Evolutionary conservation across 1,284 basidiomycete genomes (phyloP).

Genomic region (Schizopora paradoxa): DNA sequence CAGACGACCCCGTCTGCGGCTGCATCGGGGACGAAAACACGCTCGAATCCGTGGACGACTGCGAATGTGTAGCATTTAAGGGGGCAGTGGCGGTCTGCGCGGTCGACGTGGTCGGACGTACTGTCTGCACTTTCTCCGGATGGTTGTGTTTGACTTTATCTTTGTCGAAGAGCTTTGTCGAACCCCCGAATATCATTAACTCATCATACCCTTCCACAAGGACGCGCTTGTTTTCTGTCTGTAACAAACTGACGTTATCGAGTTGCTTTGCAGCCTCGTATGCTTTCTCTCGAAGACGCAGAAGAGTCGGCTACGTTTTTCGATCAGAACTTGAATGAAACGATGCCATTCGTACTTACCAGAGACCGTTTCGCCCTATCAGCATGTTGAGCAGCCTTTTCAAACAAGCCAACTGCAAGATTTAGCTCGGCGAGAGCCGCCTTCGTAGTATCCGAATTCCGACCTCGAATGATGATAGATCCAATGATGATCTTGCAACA

Average conservation of each 20-base stretch:
- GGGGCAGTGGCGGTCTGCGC: neutral
- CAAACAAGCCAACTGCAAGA: conserved; percentile 23
- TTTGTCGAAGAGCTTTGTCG: conserved; percentile 12
- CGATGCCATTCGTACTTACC: conserved; percentile 16
- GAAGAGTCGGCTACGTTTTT: conserved; percentile 9
- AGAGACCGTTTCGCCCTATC: conserved; percentile 23
- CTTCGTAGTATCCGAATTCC: conserved; percentile 16
- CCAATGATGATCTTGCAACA: conserved; percentile 21
- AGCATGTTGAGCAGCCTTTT: conserved; percentile 18
- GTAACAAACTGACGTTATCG: neutral
- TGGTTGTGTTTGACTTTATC: conserved; percentile 9
- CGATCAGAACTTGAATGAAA: neutral
- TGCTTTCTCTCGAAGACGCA: conserved; percentile 15
- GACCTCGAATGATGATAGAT: conserved; percentile 21
- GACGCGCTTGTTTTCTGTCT: conserved; percentile 3
- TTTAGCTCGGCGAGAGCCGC: conserved; percentile 21
- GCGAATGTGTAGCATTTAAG: neutral
- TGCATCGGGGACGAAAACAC: conserved; percentile 1
- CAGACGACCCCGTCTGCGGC: conserved; percentile 10
- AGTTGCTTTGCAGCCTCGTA: conserved; percentile 10
- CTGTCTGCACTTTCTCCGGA: neutral
- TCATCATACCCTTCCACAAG: conserved; percentile 17
- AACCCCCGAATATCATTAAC: conserved; percentile 18
- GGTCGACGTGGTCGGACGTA: neutral
- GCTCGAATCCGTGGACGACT: conserved; percentile 5